These are phyloP conservation scores for Nicotiana attenuata DNA, from an alignment of 257 asterid genomes.

Conservation along the genomic window DNA sequence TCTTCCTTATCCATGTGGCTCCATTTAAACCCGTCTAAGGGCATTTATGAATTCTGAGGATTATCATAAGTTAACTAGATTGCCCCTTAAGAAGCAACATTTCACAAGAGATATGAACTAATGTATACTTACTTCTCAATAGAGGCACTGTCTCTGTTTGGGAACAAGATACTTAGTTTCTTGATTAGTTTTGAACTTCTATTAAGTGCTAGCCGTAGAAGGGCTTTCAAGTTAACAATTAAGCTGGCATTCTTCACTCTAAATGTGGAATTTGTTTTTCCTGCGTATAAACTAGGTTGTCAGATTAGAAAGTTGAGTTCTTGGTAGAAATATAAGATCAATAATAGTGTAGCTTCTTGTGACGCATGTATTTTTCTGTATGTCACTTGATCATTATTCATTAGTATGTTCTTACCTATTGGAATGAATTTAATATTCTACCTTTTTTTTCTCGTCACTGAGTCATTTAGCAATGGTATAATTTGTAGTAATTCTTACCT, in stretches of 20 bases:
- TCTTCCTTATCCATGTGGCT: not conserved
- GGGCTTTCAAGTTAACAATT: not conserved
- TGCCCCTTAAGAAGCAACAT: not conserved
- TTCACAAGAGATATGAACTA: not conserved
- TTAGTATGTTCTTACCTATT: not conserved
- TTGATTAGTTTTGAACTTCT: not conserved
- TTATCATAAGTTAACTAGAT: not conserved
- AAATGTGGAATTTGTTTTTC: not conserved
- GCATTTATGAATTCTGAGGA: not conserved
- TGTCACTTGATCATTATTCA: not conserved
- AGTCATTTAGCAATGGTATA: not conserved
- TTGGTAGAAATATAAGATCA: not conserved
- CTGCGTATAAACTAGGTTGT: not conserved
- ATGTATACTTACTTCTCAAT: not conserved
- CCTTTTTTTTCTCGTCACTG: not conserved
- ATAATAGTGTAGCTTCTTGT: not conserved
- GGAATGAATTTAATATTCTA: not conserved
- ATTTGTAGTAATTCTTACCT: not conserved
- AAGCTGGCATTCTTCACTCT: not conserved
- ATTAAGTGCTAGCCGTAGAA: not conserved
- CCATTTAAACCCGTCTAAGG: not conserved
- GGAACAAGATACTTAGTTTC: not conserved
- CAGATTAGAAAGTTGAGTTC: not conserved
- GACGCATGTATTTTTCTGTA: not conserved
- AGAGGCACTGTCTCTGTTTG: not conserved